Evolutionary conservation across 306 rosid genomes (phyloP), one percentile per base, ranked within the genome.

Genomic region (Rosa lucieae): DNA sequence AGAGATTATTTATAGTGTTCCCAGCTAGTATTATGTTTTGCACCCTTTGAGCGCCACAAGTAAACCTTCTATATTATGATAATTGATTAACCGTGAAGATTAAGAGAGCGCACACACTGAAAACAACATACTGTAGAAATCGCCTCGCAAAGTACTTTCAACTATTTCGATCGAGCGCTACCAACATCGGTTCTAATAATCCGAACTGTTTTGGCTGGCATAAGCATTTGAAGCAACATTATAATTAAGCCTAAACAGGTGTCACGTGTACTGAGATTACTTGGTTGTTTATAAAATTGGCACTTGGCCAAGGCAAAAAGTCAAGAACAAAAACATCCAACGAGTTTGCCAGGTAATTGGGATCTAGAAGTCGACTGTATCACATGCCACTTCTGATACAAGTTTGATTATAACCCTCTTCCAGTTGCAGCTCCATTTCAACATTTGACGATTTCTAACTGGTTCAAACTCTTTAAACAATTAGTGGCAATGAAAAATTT

Each of bases 261-360:
- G 63, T 87, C 93, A 82, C 89, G 89, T 86, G 89, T 89, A 68
- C 87, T 69, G 86, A 70, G 70, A 79, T 42, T 7, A 35, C 17
- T 14, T 42, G 1, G 63, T 40, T 71, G 58, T 71, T 43, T 53
- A 67, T 39, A 70, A 71, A 21, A 56, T 78, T 56, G 32, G 44
- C 58, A 35, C 9, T 29, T 65, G 21, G 75, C 72, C 35, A 70
- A 18, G 9, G 17, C 52, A 42, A 75, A 70, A 82, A n/a, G 85
- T 82, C 80, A 80, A 80, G 81, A 63, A 55, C 67, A 67, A 53
- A 78, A 78, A 72, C 62, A 83, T 78, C 77, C 55, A 74, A 78
- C 55, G 59, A 37, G 71, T 67, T 85, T 85, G 84, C 72, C 88
- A 88, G 82, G 72, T 72, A 69, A 82, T 65, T 58, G 44, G 66